These are phyloP conservation scores for Penicillium sp. DNA, from an alignment of 2,329 filamentous ascomycete species.

Conservation along the genomic window DNA sequence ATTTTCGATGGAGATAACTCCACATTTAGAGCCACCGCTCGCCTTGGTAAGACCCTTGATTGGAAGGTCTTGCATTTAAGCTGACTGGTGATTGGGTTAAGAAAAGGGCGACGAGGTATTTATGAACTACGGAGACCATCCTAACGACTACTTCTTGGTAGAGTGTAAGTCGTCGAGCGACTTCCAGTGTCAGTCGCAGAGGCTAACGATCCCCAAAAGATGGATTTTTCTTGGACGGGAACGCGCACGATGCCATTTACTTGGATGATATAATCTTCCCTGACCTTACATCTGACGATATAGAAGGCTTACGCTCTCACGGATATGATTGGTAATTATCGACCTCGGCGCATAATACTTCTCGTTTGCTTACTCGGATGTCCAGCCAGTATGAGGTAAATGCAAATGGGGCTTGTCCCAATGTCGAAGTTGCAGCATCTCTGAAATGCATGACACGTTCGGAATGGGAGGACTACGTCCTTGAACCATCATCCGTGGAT, in stretches of 20 bases:
- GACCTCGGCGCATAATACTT: too few species aligned
- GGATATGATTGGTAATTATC: neutral
- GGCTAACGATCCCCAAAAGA: neutral
- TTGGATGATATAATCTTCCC: neutral
- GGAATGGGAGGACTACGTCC: too few species aligned
- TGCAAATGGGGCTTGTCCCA: too few species aligned
- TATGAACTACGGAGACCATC: neutral
- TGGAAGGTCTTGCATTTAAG: too few species aligned
- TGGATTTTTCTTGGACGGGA: neutral
- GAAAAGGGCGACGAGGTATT: neutral
- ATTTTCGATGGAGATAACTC: neutral
- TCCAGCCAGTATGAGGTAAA: too few species aligned
- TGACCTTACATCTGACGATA: neutral
- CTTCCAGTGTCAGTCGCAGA: neutral
- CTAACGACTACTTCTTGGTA: neutral
- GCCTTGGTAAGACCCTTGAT: neutral
- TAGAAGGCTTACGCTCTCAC: neutral
- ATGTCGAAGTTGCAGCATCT: too few species aligned
- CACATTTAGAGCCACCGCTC: neutral
- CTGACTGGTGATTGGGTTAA: neutral
- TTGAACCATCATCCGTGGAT: too few species aligned
- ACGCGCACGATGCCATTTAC: neutral
- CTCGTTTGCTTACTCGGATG: too few species aligned
- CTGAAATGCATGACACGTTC: too few species aligned
- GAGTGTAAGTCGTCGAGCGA: neutral